Evolutionary conservation across 164 flowering plant genomes (phyloP), one percentile per base, ranked within the genome.

Genomic region (Protea cynaroides): DNA sequence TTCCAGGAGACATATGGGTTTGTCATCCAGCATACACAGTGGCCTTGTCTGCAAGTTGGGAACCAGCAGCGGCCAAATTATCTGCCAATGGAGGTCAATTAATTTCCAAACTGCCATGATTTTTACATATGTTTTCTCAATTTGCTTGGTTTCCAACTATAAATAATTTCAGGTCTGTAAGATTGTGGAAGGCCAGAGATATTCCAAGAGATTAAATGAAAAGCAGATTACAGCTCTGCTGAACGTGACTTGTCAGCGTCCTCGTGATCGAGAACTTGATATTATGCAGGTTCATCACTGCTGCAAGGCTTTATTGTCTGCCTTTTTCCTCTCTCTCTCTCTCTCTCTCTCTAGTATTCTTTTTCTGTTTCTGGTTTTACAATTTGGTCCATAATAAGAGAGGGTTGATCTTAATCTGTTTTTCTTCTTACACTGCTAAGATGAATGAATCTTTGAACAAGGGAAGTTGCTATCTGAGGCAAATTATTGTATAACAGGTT

Each of bases 31-130:
- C 96, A 94, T 57, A 80, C 86, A 0, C 92, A 84, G 5, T 86
- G 84, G 89, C 99, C 99, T 19, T 94, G 99, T 66, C 74, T 94
- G n/a, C 97, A 89, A 94, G 99, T 94, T 37, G 99, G 99, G 24
- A 94, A 84, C 66, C 80, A 73, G 58, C 87, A 89, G 63, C 82
- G 97, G 52, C 93, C 97, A 19, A 94, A 89, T 69, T 94, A 91
- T 72, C 74, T 94, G 62, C 99, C 99, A 0, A 94, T 94, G 97
- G 99, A 94, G 96, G 98, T 94, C 18, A 64, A 47, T 25, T 9
- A 7, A 19, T 43, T 40, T 10, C 13, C 1, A 1, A 14, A 8
- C 7, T 4, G 1, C 8, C 46, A 1, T 3, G 46, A 12, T 40
- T 3, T 40, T 8, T 40, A 8, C 46, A 15, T 15, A 18, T 19